Conservation (phyloP, 2,329 filamentous ascomycete genomes). For the Byssoonygena ceratinophila region DNA sequence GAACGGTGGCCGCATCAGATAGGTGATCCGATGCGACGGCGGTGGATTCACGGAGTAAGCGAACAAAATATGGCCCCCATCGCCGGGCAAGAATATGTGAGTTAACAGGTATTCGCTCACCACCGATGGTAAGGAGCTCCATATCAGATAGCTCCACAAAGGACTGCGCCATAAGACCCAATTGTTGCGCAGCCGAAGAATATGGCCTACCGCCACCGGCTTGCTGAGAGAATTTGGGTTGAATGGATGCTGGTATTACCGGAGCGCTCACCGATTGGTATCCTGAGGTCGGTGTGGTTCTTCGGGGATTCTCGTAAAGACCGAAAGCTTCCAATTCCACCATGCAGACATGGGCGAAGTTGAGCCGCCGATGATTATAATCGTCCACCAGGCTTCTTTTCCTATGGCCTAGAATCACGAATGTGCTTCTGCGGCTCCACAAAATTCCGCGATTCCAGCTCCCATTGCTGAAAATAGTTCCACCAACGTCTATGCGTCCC, state of each 20-base stretch:
- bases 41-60: conserved; percentile 70
- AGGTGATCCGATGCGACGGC: conserved; percentile 59
- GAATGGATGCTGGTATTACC: conserved; percentile 47
- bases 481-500: conserved; percentile 91
- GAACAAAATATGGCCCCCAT: conserved; percentile 95
- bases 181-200: conserved; percentile 67
- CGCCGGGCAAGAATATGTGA: conserved; percentile 75
- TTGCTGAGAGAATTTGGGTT: conserved; percentile 40
- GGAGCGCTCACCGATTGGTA: conserved; percentile 75
- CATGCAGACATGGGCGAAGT: conserved; percentile 93
- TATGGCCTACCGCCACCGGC: conserved; percentile 67
- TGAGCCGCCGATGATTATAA: conserved; percentile 95
- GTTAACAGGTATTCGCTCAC: conserved; percentile 86
- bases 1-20: conserved; percentile 60
- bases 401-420: conserved; percentile 88
- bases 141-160: conserved; percentile 87
- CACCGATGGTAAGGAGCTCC: conserved; percentile 86
- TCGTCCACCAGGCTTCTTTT: conserved; percentile 92
- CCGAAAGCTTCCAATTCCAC: conserved; percentile 96
- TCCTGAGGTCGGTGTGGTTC: conserved; percentile 63
- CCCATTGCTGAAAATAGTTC: conserved; percentile 86
- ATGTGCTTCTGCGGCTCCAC: conserved; percentile 87
- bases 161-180: conserved; percentile 68
- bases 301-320: conserved; percentile 88
- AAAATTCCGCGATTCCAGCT: conserved; percentile 95